These are phyloP conservation scores for Scutellaria baicalensis DNA, from an alignment of 257 asterid genomes.

Conservation along the genomic window DNA sequence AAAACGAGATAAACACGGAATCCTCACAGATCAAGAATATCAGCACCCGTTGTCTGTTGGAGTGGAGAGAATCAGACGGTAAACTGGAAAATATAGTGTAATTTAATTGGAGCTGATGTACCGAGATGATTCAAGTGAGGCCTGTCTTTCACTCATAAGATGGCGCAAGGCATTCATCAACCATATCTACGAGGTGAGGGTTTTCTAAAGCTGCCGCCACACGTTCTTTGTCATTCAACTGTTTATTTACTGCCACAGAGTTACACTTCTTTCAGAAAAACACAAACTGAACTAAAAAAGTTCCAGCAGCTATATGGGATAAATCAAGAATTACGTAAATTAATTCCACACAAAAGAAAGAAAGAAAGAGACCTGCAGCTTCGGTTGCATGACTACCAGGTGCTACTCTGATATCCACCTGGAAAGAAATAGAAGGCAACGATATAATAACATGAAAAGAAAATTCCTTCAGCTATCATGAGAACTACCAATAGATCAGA, in stretches of 20 bases:
- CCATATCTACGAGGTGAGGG: conserved; percentile 69
- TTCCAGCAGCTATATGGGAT: not conserved
- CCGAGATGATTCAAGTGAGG: not conserved
- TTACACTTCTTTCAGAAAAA: not conserved
- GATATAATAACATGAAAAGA: not conserved
- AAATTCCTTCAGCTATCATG: not conserved
- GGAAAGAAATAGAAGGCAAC: conserved; percentile 14
- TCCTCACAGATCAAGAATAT: not conserved
- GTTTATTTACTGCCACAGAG: conserved; percentile 69
- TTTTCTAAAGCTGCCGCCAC: conserved; percentile 95
- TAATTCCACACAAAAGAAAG: conserved; percentile 5
- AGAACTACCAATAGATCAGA: not conserved
- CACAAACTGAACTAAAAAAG: not conserved
- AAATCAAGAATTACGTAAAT: not conserved
- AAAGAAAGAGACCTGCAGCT: conserved; percentile 77
- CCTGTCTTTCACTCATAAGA: conserved; percentile 35
- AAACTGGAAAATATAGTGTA: not conserved
- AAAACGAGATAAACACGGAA: too few relatives aligned
- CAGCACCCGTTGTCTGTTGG: not conserved
- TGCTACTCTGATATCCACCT: conserved; percentile 94
- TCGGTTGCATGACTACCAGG: conserved; percentile 93
- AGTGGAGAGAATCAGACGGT: not conserved
- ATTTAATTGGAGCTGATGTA: not conserved
- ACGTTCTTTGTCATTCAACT: conserved; percentile 92
- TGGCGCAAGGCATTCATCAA: conserved; percentile 84